Evolutionary conservation across 2,329 filamentous ascomycete species (phyloP).

Genomic region (Sphaerulina musiva): DNA sequence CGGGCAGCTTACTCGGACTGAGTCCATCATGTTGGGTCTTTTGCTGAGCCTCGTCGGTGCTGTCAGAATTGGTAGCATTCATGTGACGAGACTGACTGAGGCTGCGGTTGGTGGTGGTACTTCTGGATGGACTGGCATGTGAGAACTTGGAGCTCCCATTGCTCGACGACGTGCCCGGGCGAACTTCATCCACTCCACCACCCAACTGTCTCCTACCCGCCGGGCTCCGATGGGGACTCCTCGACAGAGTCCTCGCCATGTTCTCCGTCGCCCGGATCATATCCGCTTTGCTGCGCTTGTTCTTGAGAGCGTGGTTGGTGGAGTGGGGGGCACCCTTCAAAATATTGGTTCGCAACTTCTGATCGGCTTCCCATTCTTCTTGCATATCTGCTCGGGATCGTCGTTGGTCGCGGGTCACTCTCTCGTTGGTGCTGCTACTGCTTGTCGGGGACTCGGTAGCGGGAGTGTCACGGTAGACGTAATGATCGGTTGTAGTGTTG

Average conservation of each 20-base stretch:
- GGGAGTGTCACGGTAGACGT: background rate
- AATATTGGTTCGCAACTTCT: constrained; percentile 3
- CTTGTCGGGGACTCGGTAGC: background rate
- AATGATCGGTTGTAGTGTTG: background rate
- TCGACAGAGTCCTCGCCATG: constrained; percentile 5
- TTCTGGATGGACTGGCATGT: background rate
- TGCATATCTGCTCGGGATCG: background rate
- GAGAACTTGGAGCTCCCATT: constrained; percentile 1
- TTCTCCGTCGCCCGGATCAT: constrained; percentile 6
- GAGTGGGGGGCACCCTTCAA: constrained; percentile 2
- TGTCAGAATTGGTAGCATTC: background rate
- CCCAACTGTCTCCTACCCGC: background rate
- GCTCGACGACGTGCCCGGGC: constrained; percentile 5
- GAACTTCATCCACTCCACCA: background rate
- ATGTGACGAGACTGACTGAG: background rate
- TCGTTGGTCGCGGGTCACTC: constrained; percentile 1
- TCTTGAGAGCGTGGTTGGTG: constrained; percentile 1
- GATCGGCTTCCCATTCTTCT: constrained; percentile 1
- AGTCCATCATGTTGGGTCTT: background rate
- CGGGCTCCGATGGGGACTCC: constrained; percentile 6
- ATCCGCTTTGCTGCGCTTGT: constrained; percentile 8
- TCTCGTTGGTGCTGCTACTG: background rate
- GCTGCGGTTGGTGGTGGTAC: background rate
- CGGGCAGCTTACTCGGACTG: background rate
- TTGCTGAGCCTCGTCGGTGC: background rate